Percentiles rank a stretch among this genome's conserved stretches.
phyloP scores from a whole-genome alignment of 2,329 filamentous ascomycete species.

The Alternaria metachromatica region DNA sequence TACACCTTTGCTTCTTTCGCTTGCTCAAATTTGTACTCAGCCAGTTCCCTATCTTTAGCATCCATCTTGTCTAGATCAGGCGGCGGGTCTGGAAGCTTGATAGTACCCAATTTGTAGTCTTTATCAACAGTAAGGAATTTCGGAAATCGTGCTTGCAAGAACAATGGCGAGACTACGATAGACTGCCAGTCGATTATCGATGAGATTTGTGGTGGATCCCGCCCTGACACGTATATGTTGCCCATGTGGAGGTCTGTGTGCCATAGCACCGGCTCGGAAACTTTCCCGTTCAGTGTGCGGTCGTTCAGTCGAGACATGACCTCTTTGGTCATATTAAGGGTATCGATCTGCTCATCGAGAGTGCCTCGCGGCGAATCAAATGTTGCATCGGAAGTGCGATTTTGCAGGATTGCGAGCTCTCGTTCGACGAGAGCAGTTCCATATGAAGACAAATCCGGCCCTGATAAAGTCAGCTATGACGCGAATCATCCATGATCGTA shows the following conservation, averaged over 20 bases:
- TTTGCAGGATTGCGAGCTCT: slow-evolving; percentile 17
- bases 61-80: slow-evolving; percentile 17
- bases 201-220: slow-evolving; percentile 23
- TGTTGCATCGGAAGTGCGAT: neutral
- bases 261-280: slow-evolving; percentile 18
- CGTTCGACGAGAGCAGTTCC: slow-evolving; percentile 26
- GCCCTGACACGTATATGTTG: slow-evolving; percentile 41
- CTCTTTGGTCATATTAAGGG: slow-evolving; percentile 19
- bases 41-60: slow-evolving; percentile 5
- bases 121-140: slow-evolving; percentile 22
- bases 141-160: slow-evolving; percentile 26
- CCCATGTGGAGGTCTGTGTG: slow-evolving; percentile 50
- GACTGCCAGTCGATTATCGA: slow-evolving; percentile 38
- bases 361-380: slow-evolving; percentile 16
- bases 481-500: neutral
- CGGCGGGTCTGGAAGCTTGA: slow-evolving; percentile 11
- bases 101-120: slow-evolving; percentile 16
- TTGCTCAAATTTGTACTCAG: slow-evolving; percentile 9
- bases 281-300: slow-evolving; percentile 4
- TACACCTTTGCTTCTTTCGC: slow-evolving; percentile 38
- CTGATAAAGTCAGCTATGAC: slow-evolving; percentile 17
- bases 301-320: slow-evolving; percentile 16
- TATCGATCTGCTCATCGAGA: slow-evolving; percentile 18
- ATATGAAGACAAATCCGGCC: slow-evolving; percentile 24
- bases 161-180: slow-evolving; percentile 25